Evolutionary conservation across 2,329 filamentous ascomycete species (phyloP).

Genomic region (Pseudogymnoascus sp.): DNA sequence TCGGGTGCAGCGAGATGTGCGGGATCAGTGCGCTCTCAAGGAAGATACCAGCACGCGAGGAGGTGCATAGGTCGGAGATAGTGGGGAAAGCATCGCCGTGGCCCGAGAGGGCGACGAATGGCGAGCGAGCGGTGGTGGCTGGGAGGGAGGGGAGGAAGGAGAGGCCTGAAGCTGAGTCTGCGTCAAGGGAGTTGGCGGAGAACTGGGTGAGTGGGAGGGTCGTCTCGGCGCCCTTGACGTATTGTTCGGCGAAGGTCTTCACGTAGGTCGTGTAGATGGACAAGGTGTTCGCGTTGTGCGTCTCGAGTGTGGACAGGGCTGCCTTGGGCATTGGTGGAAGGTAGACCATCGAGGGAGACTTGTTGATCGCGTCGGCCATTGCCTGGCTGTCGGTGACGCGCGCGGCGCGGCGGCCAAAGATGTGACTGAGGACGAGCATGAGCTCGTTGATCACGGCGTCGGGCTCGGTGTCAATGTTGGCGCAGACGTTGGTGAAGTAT

Average conservation of each 20-base stretch:
- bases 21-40: conserved; percentile 69
- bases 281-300: conserved; percentile 60
- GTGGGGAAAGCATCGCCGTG: conserved; percentile 55
- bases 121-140: conserved; percentile 49
- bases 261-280: conserved; percentile 63
- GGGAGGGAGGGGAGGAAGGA: conserved; percentile 28
- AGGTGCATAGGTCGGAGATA: conserved; percentile 60
- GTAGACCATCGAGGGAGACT: conserved; percentile 56
- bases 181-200: conserved; percentile 14
- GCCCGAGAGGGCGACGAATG: conserved; percentile 67
- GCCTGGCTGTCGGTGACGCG: conserved; percentile 43
- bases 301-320: conserved; percentile 48
- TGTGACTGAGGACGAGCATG: conserved; percentile 61
- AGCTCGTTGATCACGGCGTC: conserved; percentile 48
- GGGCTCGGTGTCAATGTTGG: conserved; percentile 44
- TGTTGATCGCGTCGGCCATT: conserved; percentile 42
- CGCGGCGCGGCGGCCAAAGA: conserved; percentile 56
- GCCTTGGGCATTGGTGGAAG: conserved; percentile 55
- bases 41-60: conserved; percentile 61
- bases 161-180: conserved; percentile 11
- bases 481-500: conserved; percentile 61
- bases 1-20: conserved; percentile 53
- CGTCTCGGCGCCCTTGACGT: conserved; percentile 32
- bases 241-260: conserved; percentile 58
- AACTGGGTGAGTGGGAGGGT: conserved; percentile 26